Percentiles rank a stretch among this genome's conserved stretches.
Conservation (phyloP, 371 early-diverging fungal species). For the Mortierella sp. region DNA sequence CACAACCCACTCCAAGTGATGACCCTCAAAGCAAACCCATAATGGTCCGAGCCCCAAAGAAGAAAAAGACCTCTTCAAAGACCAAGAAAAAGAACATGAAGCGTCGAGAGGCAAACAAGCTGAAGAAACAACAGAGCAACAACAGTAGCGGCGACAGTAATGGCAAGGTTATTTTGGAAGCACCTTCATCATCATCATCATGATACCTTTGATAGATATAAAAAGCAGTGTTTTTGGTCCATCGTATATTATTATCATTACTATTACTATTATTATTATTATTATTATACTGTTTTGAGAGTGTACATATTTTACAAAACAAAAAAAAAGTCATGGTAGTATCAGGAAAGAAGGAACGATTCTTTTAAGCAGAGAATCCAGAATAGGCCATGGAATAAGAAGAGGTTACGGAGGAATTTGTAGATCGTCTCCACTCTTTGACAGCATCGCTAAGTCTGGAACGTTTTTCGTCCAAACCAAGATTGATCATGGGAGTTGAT, state of each 20-base stretch:
- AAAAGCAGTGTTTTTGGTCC: background rate
- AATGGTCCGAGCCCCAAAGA: conserved; percentile 12
- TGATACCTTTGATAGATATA: too few species aligned
- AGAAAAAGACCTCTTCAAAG: background rate
- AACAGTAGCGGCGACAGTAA: background rate
- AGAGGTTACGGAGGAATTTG: conserved; percentile 12
- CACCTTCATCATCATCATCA: too few species aligned
- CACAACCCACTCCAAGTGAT: background rate
- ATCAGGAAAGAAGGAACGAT: background rate
- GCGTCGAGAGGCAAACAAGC: conserved; percentile 3
- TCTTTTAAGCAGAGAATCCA: background rate
- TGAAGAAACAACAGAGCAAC: background rate
- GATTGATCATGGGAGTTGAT: background rate
- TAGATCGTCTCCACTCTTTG: conserved; percentile 46
- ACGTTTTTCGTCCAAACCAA: conserved; percentile 43
- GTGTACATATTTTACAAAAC: conserved; percentile 1
- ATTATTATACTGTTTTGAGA: too few species aligned
- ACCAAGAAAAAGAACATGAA: conserved; percentile 4
- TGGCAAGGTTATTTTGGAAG: background rate
- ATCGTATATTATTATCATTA: background rate
- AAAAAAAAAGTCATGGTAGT: background rate
- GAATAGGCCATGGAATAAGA: background rate
- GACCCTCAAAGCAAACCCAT: background rate
- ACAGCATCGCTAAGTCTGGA: conserved; percentile 40
- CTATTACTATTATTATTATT: background rate